Conservation (phyloP, 2,329 filamentous ascomycete genomes). For the Pyricularia grisea region DNA sequence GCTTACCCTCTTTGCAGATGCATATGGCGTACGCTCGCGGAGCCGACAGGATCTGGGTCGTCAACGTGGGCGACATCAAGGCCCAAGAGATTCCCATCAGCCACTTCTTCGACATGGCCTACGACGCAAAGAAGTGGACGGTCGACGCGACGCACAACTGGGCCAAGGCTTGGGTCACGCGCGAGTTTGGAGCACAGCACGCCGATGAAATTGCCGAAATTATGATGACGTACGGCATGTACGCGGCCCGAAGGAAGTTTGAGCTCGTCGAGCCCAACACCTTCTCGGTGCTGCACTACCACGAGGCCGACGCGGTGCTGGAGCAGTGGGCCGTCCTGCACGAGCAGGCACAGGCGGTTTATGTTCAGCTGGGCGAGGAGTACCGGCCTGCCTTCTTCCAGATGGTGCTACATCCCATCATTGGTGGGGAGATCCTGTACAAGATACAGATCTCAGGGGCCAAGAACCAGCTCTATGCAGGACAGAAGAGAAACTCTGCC, state of each 20-base stretch:
- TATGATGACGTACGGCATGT: conserved; percentile 45
- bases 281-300: conserved; percentile 54
- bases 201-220: conserved; percentile 38
- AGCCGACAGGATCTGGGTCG: conserved; percentile 54
- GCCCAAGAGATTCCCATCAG: conserved; percentile 54
- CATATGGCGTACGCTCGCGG: conserved; percentile 47
- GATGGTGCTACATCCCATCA: conserved; percentile 49
- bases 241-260: conserved; percentile 49
- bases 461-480: conserved; percentile 41
- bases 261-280: conserved; percentile 50
- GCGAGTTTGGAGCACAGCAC: conserved; percentile 42
- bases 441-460: conserved; percentile 41
- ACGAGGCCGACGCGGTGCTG: conserved; percentile 50
- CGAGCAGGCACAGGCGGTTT: conserved; percentile 43
- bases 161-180: conserved; percentile 39
- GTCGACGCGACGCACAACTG: conserved; percentile 45
- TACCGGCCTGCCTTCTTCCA: conserved; percentile 53
- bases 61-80: conserved; percentile 60
- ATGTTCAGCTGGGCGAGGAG: conserved; percentile 39
- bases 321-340: conserved; percentile 44
- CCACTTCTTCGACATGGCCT: conserved; percentile 60
- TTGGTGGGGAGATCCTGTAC: conserved; percentile 46
- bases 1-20: conserved; percentile 29
- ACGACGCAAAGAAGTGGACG: conserved; percentile 49
- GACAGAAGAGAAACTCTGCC: conserved; percentile 44